phyloP scores from a whole-genome alignment of 2,329 filamentous ascomycete genomes.

The Neonectria faginata region DNA sequence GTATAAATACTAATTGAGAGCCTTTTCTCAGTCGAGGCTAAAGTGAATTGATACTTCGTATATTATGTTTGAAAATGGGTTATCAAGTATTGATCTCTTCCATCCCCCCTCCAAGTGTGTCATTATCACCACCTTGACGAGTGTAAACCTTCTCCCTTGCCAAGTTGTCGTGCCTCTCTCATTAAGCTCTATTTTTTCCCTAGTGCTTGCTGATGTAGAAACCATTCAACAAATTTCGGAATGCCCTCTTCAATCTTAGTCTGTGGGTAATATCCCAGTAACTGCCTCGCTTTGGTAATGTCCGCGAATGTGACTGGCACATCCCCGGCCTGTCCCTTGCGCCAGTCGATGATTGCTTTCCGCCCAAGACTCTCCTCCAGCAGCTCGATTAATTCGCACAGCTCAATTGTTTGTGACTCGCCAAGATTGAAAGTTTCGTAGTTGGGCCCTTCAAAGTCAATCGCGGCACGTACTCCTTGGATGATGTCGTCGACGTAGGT shows the following conservation, averaged over 20 bases:
- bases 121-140: no score
- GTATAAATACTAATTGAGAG: no score
- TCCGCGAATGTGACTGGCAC: conserved; percentile 41
- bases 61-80: no score
- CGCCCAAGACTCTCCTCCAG: conserved; percentile 37
- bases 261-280: conserved; percentile 37
- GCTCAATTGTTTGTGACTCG: conserved; percentile 39
- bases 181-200: background rate
- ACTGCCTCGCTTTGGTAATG: conserved; percentile 34
- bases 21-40: no score
- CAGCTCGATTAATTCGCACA: conserved; percentile 34
- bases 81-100: no score
- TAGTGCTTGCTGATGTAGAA: conserved; percentile 21
- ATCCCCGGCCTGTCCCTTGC: conserved; percentile 38
- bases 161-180: no score
- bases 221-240: conserved; percentile 39
- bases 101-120: no score
- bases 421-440: conserved; percentile 44
- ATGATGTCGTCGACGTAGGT: conserved; percentile 43
- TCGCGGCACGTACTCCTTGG: conserved; percentile 38
- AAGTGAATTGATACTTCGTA: no score
- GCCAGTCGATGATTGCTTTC: conserved; percentile 35
- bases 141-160: no score
- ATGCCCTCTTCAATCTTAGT: conserved; percentile 37
- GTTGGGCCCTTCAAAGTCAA: conserved; percentile 32